phyloP scores from a whole-genome alignment of 2,329 filamentous ascomycete genomes.

The Sporothrix euskadiensis region DNA sequence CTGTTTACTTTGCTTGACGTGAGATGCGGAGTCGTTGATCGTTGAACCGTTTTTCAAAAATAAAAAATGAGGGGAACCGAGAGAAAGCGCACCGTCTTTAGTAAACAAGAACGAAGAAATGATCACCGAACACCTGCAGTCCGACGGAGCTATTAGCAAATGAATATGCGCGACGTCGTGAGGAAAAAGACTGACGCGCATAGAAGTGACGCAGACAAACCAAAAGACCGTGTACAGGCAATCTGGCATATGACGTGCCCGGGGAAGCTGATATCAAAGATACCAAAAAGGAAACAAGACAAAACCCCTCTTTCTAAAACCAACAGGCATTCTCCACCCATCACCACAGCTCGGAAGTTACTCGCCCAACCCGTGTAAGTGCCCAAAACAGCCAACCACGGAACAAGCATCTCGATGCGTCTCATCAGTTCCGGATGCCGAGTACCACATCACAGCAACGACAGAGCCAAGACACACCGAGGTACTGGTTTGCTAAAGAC shows the following conservation, averaged over 20 bases:
- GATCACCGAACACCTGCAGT: neutral
- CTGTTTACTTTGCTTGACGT: neutral
- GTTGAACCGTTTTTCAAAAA: neutral
- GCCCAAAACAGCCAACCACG: neutral
- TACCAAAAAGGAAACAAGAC: neutral
- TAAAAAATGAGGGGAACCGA: neutral
- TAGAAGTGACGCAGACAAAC: neutral
- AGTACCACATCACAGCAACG: neutral
- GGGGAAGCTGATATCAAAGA: neutral
- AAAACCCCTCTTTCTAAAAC: neutral
- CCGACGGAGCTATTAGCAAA: neutral
- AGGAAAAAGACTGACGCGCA: neutral
- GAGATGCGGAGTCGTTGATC: neutral
- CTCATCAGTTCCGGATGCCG: neutral
- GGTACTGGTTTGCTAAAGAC: neutral
- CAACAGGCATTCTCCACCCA: neutral
- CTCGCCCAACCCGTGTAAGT: neutral
- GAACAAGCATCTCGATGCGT: neutral
- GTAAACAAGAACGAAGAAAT: neutral
- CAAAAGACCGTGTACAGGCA: neutral
- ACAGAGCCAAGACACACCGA: neutral
- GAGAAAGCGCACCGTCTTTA: neutral
- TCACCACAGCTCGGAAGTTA: neutral
- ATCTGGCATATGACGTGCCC: neutral
- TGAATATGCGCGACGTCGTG: neutral